Percentiles rank a stretch among this genome's conserved stretches.
phyloP scores from a whole-genome alignment of 768 basidiomycete species.

The Phylloporus sp. region DNA sequence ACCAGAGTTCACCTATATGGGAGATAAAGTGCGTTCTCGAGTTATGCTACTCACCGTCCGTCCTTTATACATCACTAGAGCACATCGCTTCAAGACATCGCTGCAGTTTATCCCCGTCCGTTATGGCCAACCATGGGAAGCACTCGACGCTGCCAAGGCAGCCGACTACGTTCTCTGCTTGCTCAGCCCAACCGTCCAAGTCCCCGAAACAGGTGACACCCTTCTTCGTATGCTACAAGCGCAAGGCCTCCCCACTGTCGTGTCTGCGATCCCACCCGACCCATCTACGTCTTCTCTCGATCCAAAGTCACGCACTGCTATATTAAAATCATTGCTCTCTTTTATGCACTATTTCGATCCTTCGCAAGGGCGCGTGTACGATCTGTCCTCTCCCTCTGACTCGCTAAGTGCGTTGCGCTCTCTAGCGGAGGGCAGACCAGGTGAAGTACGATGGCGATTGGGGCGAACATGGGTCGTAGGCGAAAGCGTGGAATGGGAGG shows the following conservation, averaged over 20 bases:
- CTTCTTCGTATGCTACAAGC: constrained; percentile 84
- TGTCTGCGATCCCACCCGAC: constrained; percentile 66
- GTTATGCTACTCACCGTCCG: background rate
- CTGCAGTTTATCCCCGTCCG: constrained; percentile 82
- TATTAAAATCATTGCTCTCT: constrained; percentile 85
- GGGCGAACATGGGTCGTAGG: constrained; percentile 75
- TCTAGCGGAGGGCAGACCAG: constrained; percentile 81
- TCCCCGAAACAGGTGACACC: constrained; percentile 81
- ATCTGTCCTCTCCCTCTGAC: constrained; percentile 63
- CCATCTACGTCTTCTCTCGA: constrained; percentile 44
- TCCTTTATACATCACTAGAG: constrained; percentile 41
- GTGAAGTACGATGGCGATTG: constrained; percentile 78
- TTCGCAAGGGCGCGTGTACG: constrained; percentile 69
- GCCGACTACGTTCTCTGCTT: constrained; percentile 89
- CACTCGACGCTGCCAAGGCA: constrained; percentile 80
- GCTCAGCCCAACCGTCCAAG: constrained; percentile 79
- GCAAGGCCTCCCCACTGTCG: constrained; percentile 83
- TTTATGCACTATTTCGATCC: constrained; percentile 97
- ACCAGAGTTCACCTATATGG: constrained; percentile 39
- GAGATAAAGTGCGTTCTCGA: constrained; percentile 53
- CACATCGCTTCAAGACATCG: constrained; percentile 86
- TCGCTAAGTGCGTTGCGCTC: constrained; percentile 68
- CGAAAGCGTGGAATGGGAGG: constrained; percentile 58
- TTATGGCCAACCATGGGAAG: constrained; percentile 66
- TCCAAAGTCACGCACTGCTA: constrained; percentile 57